Conservation (phyloP, 208 protist genomes). For the Tetramitus jugosus region DNA sequence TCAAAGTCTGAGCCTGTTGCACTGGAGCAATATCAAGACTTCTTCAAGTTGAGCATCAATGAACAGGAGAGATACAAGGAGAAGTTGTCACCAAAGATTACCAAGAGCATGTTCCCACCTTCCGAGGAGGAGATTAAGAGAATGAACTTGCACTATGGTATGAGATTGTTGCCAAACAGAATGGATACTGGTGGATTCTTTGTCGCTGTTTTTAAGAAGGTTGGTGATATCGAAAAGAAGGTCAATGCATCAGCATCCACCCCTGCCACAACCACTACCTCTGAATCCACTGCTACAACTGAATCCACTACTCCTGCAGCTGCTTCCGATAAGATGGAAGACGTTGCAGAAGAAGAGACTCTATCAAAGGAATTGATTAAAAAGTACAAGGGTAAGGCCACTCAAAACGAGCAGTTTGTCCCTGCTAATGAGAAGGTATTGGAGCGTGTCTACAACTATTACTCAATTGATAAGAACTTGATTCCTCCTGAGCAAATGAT, state of each 20-base stretch:
- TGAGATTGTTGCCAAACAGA: constrained; percentile 82
- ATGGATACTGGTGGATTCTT: constrained; percentile 94
- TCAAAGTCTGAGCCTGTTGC: background rate
- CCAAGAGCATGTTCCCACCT: constrained; percentile 61
- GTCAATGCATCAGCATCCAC: too few species aligned
- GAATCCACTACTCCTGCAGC: too few species aligned
- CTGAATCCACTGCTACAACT: too few species aligned
- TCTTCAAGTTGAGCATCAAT: too few species aligned
- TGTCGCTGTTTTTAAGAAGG: constrained; percentile 75
- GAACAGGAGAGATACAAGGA: too few species aligned
- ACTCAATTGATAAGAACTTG: background rate
- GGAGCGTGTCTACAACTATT: background rate
- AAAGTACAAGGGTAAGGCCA: background rate
- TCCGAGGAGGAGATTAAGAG: constrained; percentile 38
- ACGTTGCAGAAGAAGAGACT: too few species aligned
- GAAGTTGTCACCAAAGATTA: background rate
- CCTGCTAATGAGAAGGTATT: background rate
- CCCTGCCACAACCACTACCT: too few species aligned
- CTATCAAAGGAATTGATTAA: background rate
- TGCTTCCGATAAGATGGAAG: too few species aligned
- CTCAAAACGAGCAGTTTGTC: background rate
- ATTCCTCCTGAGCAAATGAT: background rate
- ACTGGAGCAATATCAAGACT: too few species aligned
- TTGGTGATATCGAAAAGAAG: background rate
- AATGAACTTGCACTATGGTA: constrained; percentile 67